phyloP scores from a whole-genome alignment of 257 asterid species.

The Rehmannia glutinosa region DNA sequence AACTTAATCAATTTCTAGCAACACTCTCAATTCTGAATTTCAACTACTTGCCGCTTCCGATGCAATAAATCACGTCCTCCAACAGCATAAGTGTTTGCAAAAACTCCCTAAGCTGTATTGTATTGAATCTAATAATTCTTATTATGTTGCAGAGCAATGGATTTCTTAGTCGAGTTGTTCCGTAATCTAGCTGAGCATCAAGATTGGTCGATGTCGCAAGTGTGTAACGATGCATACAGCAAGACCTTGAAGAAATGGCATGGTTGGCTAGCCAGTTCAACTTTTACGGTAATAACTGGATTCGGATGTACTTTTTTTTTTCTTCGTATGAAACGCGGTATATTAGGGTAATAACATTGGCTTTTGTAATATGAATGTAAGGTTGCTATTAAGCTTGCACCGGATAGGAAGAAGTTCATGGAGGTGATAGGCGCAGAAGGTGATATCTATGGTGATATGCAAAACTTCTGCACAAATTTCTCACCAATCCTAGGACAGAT shows the following conservation, averaged over 20 bases:
- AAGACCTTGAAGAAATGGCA: constrained; percentile 89
- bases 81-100: too few relatives aligned
- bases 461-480: constrained; percentile 45
- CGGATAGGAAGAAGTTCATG: constrained; percentile 75
- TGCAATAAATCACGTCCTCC: too few relatives aligned
- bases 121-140: too few relatives aligned
- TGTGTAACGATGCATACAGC: constrained; percentile 63
- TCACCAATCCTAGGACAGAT: constrained; percentile 53
- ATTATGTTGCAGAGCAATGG: constrained; percentile 68
- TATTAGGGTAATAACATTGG: too few relatives aligned
- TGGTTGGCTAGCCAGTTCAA: constrained; percentile 86
- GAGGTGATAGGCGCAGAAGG: constrained; percentile 55
- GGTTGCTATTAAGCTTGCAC: constrained; percentile 74
- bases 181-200: constrained; percentile 55
- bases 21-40: too few relatives aligned
- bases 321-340: too few relatives aligned
- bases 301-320: too few relatives aligned
- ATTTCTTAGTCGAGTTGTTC: constrained; percentile 73
- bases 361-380: constrained; percentile 2
- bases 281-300: constrained; percentile 46
- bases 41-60: too few relatives aligned
- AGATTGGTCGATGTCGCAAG: constrained; percentile 76
- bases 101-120: too few relatives aligned
- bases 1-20: too few relatives aligned
- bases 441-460: constrained; percentile 43